These are phyloP conservation scores for Phlebiopsis gigantea DNA, from an alignment of 768 basidiomycete genomes.

Conservation along the genomic window DNA sequence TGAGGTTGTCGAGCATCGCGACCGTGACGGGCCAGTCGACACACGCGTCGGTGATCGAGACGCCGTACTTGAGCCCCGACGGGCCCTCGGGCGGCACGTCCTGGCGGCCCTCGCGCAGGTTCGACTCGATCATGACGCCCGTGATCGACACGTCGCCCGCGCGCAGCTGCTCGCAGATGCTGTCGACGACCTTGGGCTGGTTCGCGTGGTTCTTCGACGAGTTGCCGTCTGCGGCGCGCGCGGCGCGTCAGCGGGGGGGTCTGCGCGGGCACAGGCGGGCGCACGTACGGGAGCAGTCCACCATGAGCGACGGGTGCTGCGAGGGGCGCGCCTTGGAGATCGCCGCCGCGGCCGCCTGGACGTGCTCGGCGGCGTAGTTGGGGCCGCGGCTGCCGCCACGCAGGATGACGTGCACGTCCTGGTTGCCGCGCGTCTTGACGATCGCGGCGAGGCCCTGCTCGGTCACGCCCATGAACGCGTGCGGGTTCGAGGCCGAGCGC, in stretches of 20 bases:
- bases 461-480: constrained; percentile 94
- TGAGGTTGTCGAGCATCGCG: constrained; percentile 65
- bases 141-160: constrained; percentile 71
- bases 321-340: constrained; percentile 60
- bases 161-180: constrained; percentile 69
- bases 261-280: background rate
- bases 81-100: constrained; percentile 75
- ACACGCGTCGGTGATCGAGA: constrained; percentile 91
- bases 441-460: constrained; percentile 90
- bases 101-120: constrained; percentile 88
- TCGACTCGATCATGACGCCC: constrained; percentile 96
- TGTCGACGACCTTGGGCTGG: constrained; percentile 75
- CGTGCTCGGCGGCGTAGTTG: constrained; percentile 76
- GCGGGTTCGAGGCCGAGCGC: constrained; percentile 85
- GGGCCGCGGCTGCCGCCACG: constrained; percentile 90
- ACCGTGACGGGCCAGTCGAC: constrained; percentile 82
- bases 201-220: constrained; percentile 93
- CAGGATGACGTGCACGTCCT: constrained; percentile 93
- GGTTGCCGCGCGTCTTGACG: constrained; percentile 67
- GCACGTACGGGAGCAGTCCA: constrained; percentile 75
- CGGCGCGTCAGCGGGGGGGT: background rate
- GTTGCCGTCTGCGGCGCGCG: constrained; percentile 68
- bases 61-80: constrained; percentile 63
- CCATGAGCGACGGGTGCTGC: constrained; percentile 69
- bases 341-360: constrained; percentile 53